Percentiles rank a stretch among this genome's conserved stretches.
Conservation (phyloP, 768 basidiomycete genomes). For the Nidula microcarpa region DNA sequence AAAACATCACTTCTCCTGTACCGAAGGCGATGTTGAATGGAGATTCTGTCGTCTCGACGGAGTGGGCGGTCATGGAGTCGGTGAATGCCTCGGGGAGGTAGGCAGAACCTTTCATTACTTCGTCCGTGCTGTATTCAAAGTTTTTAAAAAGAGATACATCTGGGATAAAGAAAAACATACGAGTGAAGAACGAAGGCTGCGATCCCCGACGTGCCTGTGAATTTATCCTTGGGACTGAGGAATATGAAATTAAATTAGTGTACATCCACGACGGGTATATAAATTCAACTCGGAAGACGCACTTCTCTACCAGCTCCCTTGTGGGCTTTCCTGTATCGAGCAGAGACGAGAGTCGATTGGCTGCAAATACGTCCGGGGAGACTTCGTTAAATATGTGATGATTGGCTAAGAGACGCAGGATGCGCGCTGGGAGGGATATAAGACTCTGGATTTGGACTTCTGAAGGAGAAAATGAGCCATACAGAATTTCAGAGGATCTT, state of each 20-base stretch:
- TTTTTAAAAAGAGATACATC: neutral
- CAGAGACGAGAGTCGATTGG: neutral
- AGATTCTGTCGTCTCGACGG: slow-evolving; percentile 17
- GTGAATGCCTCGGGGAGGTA: slow-evolving; percentile 26
- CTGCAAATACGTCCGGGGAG: neutral
- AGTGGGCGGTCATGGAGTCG: slow-evolving; percentile 18
- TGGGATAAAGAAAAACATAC: neutral
- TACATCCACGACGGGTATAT: neutral
- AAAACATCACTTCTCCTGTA: slow-evolving; percentile 19
- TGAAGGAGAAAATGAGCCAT: neutral
- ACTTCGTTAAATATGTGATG: neutral
- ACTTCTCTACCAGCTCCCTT: neutral
- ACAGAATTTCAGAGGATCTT: neutral
- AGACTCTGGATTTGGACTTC: neutral
- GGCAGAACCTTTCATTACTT: slow-evolving; percentile 23
- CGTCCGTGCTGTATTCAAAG: slow-evolving; percentile 18
- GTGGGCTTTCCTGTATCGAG: neutral
- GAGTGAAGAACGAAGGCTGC: slow-evolving; percentile 1
- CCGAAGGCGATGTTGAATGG: slow-evolving; percentile 20
- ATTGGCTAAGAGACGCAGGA: neutral
- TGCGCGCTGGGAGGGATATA: neutral
- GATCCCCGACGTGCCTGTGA: neutral
- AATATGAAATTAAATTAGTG: neutral
- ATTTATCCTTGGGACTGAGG: neutral
- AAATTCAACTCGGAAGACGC: neutral